Conservation (phyloP, 1,284 basidiomycete genomes). For the Heterobasidion irregulare region DNA sequence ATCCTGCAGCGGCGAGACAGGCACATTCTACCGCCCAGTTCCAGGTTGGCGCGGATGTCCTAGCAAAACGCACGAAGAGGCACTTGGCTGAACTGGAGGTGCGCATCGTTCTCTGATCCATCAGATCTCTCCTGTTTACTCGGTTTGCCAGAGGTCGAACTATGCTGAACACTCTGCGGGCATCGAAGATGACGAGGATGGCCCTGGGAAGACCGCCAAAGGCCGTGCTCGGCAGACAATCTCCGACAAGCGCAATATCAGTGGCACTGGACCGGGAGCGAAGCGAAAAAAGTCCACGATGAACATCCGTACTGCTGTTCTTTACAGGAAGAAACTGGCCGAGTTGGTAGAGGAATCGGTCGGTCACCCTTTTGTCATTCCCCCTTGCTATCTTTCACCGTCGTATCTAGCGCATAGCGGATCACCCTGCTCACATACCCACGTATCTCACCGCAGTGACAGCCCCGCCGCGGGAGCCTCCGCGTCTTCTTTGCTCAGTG, state of each 20-base stretch:
- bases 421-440: conserved; percentile 40
- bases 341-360: conserved; percentile 75
- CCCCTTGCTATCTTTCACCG: not conserved
- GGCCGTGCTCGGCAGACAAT: conserved; percentile 64
- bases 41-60: conserved; percentile 46
- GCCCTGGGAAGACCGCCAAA: conserved; percentile 33
- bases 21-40: conserved; percentile 21
- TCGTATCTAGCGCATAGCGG: conserved; percentile 43
- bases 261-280: conserved; percentile 30
- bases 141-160: conserved; percentile 54
- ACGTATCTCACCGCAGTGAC: conserved; percentile 51
- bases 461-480: conserved; percentile 38
- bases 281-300: conserved; percentile 75
- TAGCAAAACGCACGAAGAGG: conserved; percentile 65
- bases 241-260: conserved; percentile 55
- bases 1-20: conserved; percentile 28
- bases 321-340: conserved; percentile 71
- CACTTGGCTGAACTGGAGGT: conserved; percentile 82
- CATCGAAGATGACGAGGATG: conserved; percentile 25
- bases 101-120: conserved; percentile 4
- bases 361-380: conserved; percentile 18
- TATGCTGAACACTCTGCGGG: conserved; percentile 53
- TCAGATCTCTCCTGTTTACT: not conserved
- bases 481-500: conserved; percentile 52
- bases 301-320: conserved; percentile 66